Evolutionary conservation across 1,284 basidiomycete species (phyloP).

Genomic region (Mycosarcoma mackinlayi): DNA sequence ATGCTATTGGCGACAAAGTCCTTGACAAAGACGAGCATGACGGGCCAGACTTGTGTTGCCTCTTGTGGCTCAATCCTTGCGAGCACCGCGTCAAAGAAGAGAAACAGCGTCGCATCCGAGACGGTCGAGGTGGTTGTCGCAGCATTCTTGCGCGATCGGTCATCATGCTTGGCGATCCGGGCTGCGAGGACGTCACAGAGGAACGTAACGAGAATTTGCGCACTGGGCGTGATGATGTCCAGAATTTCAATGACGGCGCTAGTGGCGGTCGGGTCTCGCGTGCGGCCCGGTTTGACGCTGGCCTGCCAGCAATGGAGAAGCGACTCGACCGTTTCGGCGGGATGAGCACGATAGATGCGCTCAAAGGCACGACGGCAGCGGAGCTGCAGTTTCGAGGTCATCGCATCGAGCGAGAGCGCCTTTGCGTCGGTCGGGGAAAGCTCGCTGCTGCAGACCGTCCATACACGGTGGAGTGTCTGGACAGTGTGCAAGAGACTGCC

Average conservation of each 20-base stretch:
- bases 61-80: conserved; percentile 84
- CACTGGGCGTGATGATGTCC: conserved; percentile 83
- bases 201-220: conserved; percentile 88
- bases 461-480: conserved; percentile 50
- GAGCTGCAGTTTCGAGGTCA: conserved; percentile 28
- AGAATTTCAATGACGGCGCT: conserved; percentile 79
- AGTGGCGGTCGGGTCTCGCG: conserved; percentile 2
- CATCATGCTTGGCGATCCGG: conserved; percentile 70
- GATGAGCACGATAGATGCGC: conserved; percentile 82
- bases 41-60: conserved; percentile 87
- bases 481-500: conserved; percentile 37
- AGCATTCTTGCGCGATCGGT: conserved; percentile 23
- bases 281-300: conserved; percentile 12
- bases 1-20: conserved; percentile 74
- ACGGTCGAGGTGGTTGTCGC: conserved; percentile 6
- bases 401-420: conserved; percentile 41
- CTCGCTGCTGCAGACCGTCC: conserved; percentile 25
- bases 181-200: conserved; percentile 76
- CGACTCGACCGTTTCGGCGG: conserved; percentile 83
- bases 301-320: conserved; percentile 80
- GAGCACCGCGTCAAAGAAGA: conserved; percentile 90
- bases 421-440: conserved; percentile 32
- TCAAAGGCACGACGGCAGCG: conserved; percentile 72
- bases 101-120: conserved; percentile 72
- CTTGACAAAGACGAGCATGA: conserved; percentile 79